Conservation (phyloP, 202 grass and related monocot genomes). For the Carex sylvatica region DNA sequence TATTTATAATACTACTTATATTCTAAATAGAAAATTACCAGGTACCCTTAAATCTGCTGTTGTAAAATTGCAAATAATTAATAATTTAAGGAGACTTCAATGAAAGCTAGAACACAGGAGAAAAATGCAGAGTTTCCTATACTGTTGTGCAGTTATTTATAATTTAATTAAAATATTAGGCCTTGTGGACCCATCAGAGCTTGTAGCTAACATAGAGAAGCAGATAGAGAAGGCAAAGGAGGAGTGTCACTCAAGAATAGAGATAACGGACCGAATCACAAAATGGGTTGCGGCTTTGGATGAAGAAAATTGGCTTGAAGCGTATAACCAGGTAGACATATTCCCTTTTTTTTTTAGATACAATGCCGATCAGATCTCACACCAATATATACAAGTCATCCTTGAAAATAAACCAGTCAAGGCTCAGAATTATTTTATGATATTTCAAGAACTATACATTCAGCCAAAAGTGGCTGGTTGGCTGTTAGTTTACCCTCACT, state of each 20-base stretch:
- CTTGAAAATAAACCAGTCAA: not conserved
- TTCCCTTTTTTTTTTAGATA: not conserved
- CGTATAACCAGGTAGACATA: constrained; percentile 65
- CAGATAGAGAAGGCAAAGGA: constrained; percentile 82
- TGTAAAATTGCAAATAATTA: not conserved
- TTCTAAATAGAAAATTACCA: too few relatives aligned
- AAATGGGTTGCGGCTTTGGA: constrained; percentile 88
- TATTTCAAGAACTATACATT: not conserved
- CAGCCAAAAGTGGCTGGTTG: not conserved
- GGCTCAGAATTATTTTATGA: not conserved
- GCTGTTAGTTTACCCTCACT: not conserved
- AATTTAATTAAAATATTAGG: constrained; percentile 42
- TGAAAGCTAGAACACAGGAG: not conserved
- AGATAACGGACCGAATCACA: constrained; percentile 72
- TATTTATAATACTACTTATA: too few relatives aligned
- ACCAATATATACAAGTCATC: not conserved
- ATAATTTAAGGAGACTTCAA: not conserved
- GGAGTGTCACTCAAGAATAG: constrained; percentile 64
- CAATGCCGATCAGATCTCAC: not conserved
- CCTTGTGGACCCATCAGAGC: constrained; percentile 75
- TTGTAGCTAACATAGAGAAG: constrained; percentile 71
- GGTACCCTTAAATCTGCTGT: too few relatives aligned
- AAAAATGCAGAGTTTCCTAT: not conserved
- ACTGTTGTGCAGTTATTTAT: not conserved
- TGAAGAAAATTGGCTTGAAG: constrained; percentile 97